Evolutionary conservation across 164 flowering plant genomes (phyloP).

Genomic region (Santalum album): DNA sequence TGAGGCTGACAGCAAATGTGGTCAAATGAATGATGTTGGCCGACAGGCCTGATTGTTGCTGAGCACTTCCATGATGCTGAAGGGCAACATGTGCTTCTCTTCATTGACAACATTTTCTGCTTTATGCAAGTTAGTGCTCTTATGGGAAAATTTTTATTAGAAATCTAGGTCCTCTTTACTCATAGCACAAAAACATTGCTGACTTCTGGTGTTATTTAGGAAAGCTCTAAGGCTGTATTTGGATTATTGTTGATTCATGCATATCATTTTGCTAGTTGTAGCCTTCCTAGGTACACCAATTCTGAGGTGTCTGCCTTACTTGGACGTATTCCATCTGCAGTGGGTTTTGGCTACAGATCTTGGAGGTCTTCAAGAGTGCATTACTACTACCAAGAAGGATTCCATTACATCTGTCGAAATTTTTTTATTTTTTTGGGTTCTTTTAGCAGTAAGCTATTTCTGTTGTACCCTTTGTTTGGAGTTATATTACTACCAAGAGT

Average conservation of each 20-base stretch:
- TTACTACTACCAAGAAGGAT: constrained; percentile 93
- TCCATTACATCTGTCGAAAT: constrained; percentile 95
- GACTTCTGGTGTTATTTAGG: too few relatives aligned
- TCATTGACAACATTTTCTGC: constrained; percentile 96
- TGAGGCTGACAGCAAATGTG: constrained; percentile 92
- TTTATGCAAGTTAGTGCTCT: constrained; percentile 92
- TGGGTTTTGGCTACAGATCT: constrained; percentile 95
- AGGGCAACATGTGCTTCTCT: constrained; percentile 97
- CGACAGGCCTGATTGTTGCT: constrained; percentile 90
- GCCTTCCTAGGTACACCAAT: constrained; percentile 72
- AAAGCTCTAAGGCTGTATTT: too few relatives aligned
- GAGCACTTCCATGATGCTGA: constrained; percentile 99
- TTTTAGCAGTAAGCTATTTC: too few relatives aligned
- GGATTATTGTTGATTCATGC: too few relatives aligned
- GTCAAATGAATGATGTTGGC: constrained; percentile 99
- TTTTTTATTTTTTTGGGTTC: too few relatives aligned
- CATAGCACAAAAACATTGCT: too few relatives aligned
- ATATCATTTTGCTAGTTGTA: background rate
- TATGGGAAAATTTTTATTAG: too few relatives aligned
- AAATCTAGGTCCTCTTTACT: too few relatives aligned
- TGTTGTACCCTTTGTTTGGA: too few relatives aligned
- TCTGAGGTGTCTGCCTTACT: constrained; percentile 98
- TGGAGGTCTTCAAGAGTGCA: constrained; percentile 95
- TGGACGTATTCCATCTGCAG: constrained; percentile 99
- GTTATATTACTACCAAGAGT: too few relatives aligned